Base-by-base conservation (phyloP, 441 rosid genomes). In the Dalechampia spathulata region DNA sequence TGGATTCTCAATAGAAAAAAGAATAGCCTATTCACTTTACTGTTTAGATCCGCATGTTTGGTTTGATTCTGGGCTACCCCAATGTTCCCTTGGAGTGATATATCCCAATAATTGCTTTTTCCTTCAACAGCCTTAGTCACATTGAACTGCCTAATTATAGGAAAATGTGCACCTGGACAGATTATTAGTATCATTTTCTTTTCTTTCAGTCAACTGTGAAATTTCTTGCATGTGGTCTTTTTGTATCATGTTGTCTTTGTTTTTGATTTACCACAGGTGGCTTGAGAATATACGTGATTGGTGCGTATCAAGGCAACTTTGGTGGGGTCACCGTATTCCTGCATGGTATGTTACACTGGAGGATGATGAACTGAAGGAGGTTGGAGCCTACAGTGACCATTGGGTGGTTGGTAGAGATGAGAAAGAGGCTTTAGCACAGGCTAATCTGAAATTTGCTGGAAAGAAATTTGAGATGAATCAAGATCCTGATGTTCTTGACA, bases 311-410 rank as follows among this genome's bases (percentile, higher is more conserved):
- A 83, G 97, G 83, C 97, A 92, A 71, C 95, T 92, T 36, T 92
- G 97, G 99, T 89, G 97, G 97, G 99, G 96, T 49, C 99, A 92
- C 56, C 83, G 81, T 14, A 73, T 92, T 56, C 99, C 96, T 49
- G 99, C 97, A 28, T 92, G 94, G 97, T 92, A 89, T 75, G 82
- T 79, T 44, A 77, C 80, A 0, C 67, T 86, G 28, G 97, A 82
- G 61, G 95, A 78, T 49, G 99, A 92, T 76, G 68, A 76, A 57
- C 70, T 65, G 49, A 85, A 82, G 75, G 92, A 92, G 68, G 37
- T 83, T 17, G 97, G 96, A 68, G 77, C 80, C 41, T 85, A 85
- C 69, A 75, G 58, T 64, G 95, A 89, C 71, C 99, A 78, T 54
- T 93, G 97, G 97, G 66, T 93, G 49, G 96, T 87, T 71, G 95